Evolutionary conservation across 176 grass and related monocot species (phyloP), one percentile per base, ranked within the genome.

Genomic region (Oryza officinalis): DNA sequence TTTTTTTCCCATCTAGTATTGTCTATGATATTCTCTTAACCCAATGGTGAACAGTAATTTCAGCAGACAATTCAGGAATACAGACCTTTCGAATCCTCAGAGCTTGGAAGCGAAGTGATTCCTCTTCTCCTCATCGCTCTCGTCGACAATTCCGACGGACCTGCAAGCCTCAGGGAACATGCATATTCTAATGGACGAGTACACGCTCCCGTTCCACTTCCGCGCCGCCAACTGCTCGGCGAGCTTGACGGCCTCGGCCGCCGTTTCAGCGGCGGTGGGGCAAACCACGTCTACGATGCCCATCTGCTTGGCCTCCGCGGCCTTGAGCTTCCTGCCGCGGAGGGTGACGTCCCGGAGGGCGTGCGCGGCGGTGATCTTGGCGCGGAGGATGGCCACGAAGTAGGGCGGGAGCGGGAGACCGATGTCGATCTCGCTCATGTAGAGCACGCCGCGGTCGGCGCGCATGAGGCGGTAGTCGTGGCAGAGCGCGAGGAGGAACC

Each of bases 401-500:
- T 91, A 94, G 61, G 91, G 81, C 66, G 90, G 74, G 71, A 98
- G 82, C 30, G 86, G 83, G 65, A 97, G 76, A 50, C 95, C 92
- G 83, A 94, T 94, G 87, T 98, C 92, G 57, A 94, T 27, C 89
- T 98, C 95, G 90, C 92, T 97, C 95, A 94, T 93, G 79, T 97
- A 98, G 35, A 98, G 72, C 82, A 97, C 88, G 32, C 92, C 95
- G 30, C 95, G 90, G 74, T 97, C 95, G 18, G 84, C 90, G 71
- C 92, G 86, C 95, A 98, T 98, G 72, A 91, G 0, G 43, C 92
- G 78, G 79, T 93, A 98, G 84, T 98, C 95, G 89, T 98, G 95
- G 87, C 88, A 85, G 27, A 98, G 75, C 65, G 79, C 90, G 80
- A 98, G 86, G 45, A 93, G 17, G 79, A 87, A 69, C 0, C 95